Percentiles rank a stretch among this genome's conserved stretches.
phyloP scores from a whole-genome alignment of 2,329 filamentous ascomycete species.

The Dactylellina leptospora region DNA sequence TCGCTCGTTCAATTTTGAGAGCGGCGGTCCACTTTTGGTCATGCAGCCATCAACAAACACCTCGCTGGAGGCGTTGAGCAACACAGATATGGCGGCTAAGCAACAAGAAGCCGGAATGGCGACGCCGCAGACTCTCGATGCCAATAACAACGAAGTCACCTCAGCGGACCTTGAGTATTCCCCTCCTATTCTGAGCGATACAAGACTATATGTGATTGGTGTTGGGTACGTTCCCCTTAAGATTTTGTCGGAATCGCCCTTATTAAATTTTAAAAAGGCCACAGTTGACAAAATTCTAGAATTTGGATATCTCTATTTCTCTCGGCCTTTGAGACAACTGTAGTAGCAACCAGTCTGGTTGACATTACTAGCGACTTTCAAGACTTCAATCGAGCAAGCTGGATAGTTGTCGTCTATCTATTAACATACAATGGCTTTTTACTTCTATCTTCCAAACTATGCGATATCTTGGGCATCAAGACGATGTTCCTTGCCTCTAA shows the following conservation, averaged over 20 bases:
- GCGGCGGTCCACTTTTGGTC: slow-evolving; percentile 13
- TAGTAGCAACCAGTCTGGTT: slow-evolving; percentile 65
- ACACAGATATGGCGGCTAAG: slow-evolving; percentile 32
- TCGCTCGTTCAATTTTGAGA: slow-evolving; percentile 15
- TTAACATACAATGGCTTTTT: slow-evolving; percentile 64
- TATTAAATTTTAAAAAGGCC: slow-evolving; percentile 20
- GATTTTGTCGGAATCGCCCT: slow-evolving; percentile 6
- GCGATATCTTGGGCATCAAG: slow-evolving; percentile 63
- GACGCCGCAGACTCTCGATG: slow-evolving; percentile 27
- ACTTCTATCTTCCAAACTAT: slow-evolving; percentile 62
- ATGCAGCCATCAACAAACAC: slow-evolving; percentile 42
- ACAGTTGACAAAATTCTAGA: slow-evolving; percentile 47
- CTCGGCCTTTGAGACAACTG: slow-evolving; percentile 64
- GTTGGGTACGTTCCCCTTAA: slow-evolving; percentile 32
- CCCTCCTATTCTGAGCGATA: slow-evolving; percentile 21
- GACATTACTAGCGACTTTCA: slow-evolving; percentile 62
- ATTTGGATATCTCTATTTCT: slow-evolving; percentile 60
- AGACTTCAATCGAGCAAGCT: slow-evolving; percentile 60
- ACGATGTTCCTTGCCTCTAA: slow-evolving; percentile 60
- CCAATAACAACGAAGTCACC: slow-evolving; percentile 13
- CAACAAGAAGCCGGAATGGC: slow-evolving; percentile 28
- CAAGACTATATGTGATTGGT: slow-evolving; percentile 43
- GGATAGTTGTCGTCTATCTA: slow-evolving; percentile 65
- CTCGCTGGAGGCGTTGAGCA: slow-evolving; percentile 41
- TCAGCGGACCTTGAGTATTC: not conserved